phyloP scores from a whole-genome alignment of 148 eudicot species.

The Spergularia bocconei region DNA sequence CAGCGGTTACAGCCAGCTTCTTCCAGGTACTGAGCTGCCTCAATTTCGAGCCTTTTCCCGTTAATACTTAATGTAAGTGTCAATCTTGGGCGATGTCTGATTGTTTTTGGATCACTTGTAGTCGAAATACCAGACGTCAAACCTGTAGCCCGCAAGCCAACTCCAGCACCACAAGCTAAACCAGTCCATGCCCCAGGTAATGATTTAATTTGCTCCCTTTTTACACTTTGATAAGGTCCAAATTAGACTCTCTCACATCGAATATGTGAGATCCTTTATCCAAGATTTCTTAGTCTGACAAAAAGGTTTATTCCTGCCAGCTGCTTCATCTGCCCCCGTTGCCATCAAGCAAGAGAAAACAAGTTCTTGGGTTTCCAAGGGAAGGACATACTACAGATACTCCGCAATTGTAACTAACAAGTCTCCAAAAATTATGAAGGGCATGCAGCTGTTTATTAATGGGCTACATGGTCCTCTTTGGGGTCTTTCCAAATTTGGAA shows the following conservation, averaged over 20 bases:
- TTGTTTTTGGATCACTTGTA: slow-evolving; percentile 20
- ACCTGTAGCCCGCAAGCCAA: slow-evolving; percentile 34
- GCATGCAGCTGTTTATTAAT: slow-evolving; percentile 53
- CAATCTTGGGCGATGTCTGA: background rate
- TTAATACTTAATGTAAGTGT: background rate
- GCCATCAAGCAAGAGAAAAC: slow-evolving; percentile 59
- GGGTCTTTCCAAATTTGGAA: slow-evolving; percentile 65
- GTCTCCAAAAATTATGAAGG: slow-evolving; percentile 58
- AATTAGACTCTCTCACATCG: background rate
- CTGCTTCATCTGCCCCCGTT: slow-evolving; percentile 38
- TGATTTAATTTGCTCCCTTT: background rate
- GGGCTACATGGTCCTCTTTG: slow-evolving; percentile 87
- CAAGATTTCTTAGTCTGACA: slow-evolving; percentile 1
- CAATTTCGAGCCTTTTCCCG: background rate
- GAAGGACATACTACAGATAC: slow-evolving; percentile 83
- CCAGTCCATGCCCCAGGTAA: slow-evolving; percentile 51
- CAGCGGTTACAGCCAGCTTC: slow-evolving; percentile 85
- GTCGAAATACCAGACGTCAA: slow-evolving; percentile 47
- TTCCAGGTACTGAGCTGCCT: slow-evolving; percentile 27
- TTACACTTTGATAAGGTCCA: background rate
- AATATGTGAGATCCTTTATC: background rate
- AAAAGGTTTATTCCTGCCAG: slow-evolving; percentile 35
- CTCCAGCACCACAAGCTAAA: slow-evolving; percentile 38
- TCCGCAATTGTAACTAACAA: slow-evolving; percentile 71
- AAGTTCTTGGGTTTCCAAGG: slow-evolving; percentile 57